Base-by-base conservation (phyloP, 306 rosid species). In the Ziziphus jujuba region DNA sequence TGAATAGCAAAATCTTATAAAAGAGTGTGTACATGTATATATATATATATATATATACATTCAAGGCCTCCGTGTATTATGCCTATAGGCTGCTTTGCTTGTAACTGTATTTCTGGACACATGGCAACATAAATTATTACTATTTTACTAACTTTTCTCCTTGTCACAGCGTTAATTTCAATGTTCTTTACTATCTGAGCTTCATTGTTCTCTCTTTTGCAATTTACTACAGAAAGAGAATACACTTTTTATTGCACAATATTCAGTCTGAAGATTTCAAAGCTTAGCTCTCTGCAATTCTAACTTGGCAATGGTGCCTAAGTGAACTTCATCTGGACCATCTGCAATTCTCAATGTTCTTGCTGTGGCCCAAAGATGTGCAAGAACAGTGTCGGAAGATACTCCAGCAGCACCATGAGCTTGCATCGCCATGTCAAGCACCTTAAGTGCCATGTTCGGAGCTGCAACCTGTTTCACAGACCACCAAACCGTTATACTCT, bases 251-350 rank as follows among this genome's bases (percentile, higher is more conserved):
- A 56, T 59, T 9, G 67, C n/a, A 15, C 3, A 0, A 9, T 10
- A 7, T 34, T 40, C 36, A 31, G 10, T 16, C 36, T 13, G 5
- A 31, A 52, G 56, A 34, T 59, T 76, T 87, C 84, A 88, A 62
- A 90, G 95, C 84, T 75, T 90, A 61, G 97, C 92, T 76, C 77
- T 82, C 67, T 48, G 85, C 15, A 90, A 72, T 59, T 90, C 99
- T 65, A 95, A 68, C 97, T 80, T 95, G 73, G 95, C 99, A 62
- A 95, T 90, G 72, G 97, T 90, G 24, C 97, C 97, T 55, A 95
- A 69, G 75, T 95, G 99, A 57, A 95, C 99, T 82, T 93, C 97
- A 76, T 90, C 99, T 7, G 99, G 99, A 44, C 99, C 97, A n/a
- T 90, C 97, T 5, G 97, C 96, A 5, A 95, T 88, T 77, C 99